Evolutionary conservation across 1,139 yeast genomes (phyloP), one percentile per base, ranked within the genome.

Genomic region (Candida sanyaensis): DNA sequence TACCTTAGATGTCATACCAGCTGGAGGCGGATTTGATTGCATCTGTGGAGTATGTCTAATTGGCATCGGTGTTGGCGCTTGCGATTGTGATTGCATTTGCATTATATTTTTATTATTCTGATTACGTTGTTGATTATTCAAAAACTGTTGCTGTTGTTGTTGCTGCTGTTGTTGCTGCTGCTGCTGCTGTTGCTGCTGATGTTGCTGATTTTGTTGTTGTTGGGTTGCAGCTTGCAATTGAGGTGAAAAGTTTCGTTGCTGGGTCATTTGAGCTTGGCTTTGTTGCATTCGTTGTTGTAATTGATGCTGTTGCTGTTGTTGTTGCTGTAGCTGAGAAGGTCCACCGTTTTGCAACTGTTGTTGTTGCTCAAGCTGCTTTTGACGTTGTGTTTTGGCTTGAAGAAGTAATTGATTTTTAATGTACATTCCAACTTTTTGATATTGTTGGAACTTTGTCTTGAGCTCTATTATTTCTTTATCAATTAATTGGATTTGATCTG

Each of bases 371-470:
- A 42, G 51, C 42, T 45, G 50, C 36, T 50, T 47, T 32, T 45
- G 48, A 30, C 46, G 51, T 42, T 53, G 53, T 17, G 47, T 52
- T 41, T 63, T 66, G 2, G 68, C 73, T 57, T 68, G 74, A 42
- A 69, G 73, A 41, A 70, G 62, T 47, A 75, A 64, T 55, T 71
- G 76, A 41, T 69, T 64, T 49, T 70, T 65, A 69, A 75, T 73
- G 52, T 66, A 68, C 31, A 66, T 62, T 2, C 77, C 78, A 47
- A 69, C 68, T 46, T 68, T 66, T 45, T 73, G 77, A 53, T 64
- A 73, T 50, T 70, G 73, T 12, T 68, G 63, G 51, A 66, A 72
- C 51, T 72, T 75, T 45, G 64, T 60, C 48, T 64, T 68, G 55
- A 67, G 60, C 44, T 73, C 78, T 11, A 64, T 61, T 36, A 73